Conservation (phyloP, 2,329 filamentous ascomycete species). For the Xylaria sp. region DNA sequence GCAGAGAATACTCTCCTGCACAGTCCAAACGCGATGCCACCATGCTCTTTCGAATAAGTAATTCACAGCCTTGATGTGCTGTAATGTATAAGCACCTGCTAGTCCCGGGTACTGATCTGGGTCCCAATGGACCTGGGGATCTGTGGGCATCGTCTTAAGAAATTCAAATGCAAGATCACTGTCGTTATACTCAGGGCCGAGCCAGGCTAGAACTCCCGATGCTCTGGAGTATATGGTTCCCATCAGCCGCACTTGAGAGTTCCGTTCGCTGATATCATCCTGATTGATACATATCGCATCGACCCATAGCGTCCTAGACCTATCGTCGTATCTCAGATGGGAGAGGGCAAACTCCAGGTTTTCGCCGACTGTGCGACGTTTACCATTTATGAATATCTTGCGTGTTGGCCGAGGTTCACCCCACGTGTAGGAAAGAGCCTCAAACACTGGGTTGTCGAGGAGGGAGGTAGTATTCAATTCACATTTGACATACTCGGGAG, state of each 20-base stretch:
- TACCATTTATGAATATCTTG: neutral
- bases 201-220: neutral
- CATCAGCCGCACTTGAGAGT: conserved; percentile 3
- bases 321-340: neutral
- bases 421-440: conserved; percentile 1
- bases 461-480: neutral
- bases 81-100: neutral
- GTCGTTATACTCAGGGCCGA: neutral
- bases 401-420: neutral
- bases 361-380: neutral
- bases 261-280: neutral
- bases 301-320: neutral
- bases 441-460: neutral
- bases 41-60: neutral
- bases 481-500: neutral
- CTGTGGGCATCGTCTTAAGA: neutral
- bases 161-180: conserved; percentile 2
- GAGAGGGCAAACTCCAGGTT: neutral
- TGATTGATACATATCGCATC: neutral
- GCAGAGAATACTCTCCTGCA: neutral
- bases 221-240: neutral
- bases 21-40: conserved; percentile 2
- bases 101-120: neutral
- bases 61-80: neutral
- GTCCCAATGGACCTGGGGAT: neutral